These are phyloP conservation scores for Aschersonia sp. DNA, from an alignment of 2,329 filamentous ascomycete genomes.

Conservation along the genomic window DNA sequence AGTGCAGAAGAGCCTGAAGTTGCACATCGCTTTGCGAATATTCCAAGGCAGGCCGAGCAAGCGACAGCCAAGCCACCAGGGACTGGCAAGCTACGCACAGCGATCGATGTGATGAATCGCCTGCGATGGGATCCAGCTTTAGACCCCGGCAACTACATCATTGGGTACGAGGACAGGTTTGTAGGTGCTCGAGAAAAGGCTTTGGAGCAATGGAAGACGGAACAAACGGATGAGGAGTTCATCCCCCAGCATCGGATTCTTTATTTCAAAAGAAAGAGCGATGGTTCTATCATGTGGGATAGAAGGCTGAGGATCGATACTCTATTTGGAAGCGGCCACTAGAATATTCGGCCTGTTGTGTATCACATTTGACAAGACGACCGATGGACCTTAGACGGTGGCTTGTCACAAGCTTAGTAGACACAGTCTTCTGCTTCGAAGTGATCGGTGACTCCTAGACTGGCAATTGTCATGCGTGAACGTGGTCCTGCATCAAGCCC, in stretches of 20 bases:
- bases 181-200: slow-evolving; percentile 36
- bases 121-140: slow-evolving; percentile 44
- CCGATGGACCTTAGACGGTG: too few species aligned
- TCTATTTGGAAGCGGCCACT: slow-evolving; percentile 37
- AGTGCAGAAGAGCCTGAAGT: background rate
- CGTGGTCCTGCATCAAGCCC: too few species aligned
- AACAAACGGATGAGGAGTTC: slow-evolving; percentile 51
- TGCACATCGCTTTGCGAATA: background rate
- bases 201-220: slow-evolving; percentile 42
- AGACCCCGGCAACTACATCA: slow-evolving; percentile 35
- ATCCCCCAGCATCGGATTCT: slow-evolving; percentile 50
- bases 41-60: background rate
- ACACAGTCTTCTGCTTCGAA: too few species aligned
- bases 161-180: slow-evolving; percentile 50
- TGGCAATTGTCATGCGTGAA: too few species aligned
- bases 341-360: background rate
- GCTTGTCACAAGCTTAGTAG: too few species aligned
- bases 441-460: too few species aligned
- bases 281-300: slow-evolving; percentile 41
- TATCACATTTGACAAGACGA: too few species aligned
- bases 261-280: slow-evolving; percentile 42
- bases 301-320: slow-evolving; percentile 34
- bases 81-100: slow-evolving; percentile 36
- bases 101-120: slow-evolving; percentile 42
- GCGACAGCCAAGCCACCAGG: slow-evolving; percentile 12